Evolutionary conservation across 345 rosid species (phyloP), one percentile per base, ranked within the genome.

Genomic region (Arabis alpina): DNA sequence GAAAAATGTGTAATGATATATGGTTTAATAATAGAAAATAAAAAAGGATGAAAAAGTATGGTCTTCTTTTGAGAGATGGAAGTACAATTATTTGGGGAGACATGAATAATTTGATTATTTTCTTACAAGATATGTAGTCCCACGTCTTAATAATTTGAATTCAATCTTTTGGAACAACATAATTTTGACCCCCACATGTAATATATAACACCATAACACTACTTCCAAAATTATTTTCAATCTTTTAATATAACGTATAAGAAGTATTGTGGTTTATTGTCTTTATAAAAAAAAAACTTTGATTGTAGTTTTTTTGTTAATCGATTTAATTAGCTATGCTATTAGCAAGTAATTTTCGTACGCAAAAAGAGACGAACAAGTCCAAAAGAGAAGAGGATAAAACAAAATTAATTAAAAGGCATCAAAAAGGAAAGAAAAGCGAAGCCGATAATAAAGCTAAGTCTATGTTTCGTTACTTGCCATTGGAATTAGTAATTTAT

Each of bases 1-100:
- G 62, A 44, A 54, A n/a, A n/a, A 34, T 40, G 32, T 8, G 65
- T 12, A 15, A 27, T 25, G 14, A 49, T 41, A 49, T 41, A 24
- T 10, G 36, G 51, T 28, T 45, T 45, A 14, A 39, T 10, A 24
- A 2, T 36, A 36, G 40, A 7, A 75, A 23, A 55, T 61, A 10
- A 47, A 45, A 68, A 56, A 28, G 19, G 10, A 30, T 28, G 43
- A 34, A 51, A 72, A 66, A 57, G 42, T 15, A 56, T 49, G 60
- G 63, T 42, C 15, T 68, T 69, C 79, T 76, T 76, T 76, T 41
- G 61, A 50, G 75, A 55, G 25, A 62, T 63, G 71, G 42, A 70
- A 56, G 79, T 76, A 70, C 75, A 70, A 63, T 70, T 2, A 63
- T 69, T 32, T 55, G 50, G 15, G 32, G 61, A 49, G 75, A 63